phyloP scores from a whole-genome alignment of 768 basidiomycete genomes.

The Pisolithus sp. region DNA sequence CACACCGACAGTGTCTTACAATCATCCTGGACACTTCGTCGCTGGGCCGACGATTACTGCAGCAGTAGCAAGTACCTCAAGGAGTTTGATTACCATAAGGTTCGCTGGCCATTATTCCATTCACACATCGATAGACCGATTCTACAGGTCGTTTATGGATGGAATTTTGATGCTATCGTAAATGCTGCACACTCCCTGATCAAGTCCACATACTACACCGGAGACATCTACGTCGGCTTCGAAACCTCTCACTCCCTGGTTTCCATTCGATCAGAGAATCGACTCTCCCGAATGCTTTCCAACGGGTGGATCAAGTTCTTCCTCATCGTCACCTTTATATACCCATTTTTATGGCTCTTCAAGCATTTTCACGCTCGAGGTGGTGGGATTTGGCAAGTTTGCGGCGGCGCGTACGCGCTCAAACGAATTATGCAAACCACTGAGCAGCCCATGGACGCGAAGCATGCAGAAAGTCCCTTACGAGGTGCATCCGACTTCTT shows the following conservation, averaged over 20 bases:
- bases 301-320: slow-evolving; percentile 68
- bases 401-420: slow-evolving; percentile 71
- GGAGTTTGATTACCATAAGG: slow-evolving; percentile 73
- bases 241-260: slow-evolving; percentile 41
- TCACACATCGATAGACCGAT: slow-evolving; percentile 14
- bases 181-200: slow-evolving; percentile 34
- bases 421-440: slow-evolving; percentile 34
- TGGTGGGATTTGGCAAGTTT: slow-evolving; percentile 71
- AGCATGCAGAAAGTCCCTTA: slow-evolving; percentile 3
- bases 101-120: slow-evolving; percentile 16
- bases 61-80: slow-evolving; percentile 63
- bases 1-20: slow-evolving; percentile 27
- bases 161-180: slow-evolving; percentile 40
- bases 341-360: slow-evolving; percentile 78
- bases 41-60: slow-evolving; percentile 85
- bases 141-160: slow-evolving; percentile 51
- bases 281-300: slow-evolving; percentile 59
- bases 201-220: slow-evolving; percentile 33
- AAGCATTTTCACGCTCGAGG: slow-evolving; percentile 60
- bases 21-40: slow-evolving; percentile 56
- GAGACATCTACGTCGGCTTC: slow-evolving; percentile 42
- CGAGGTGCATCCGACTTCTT: background rate
- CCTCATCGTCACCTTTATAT: slow-evolving; percentile 62
- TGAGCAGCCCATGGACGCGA: slow-evolving; percentile 1
- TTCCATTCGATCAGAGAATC: slow-evolving; percentile 61